phyloP scores from a whole-genome alignment of 2,329 filamentous ascomycete species.

The Thielaviopsis musarum region DNA sequence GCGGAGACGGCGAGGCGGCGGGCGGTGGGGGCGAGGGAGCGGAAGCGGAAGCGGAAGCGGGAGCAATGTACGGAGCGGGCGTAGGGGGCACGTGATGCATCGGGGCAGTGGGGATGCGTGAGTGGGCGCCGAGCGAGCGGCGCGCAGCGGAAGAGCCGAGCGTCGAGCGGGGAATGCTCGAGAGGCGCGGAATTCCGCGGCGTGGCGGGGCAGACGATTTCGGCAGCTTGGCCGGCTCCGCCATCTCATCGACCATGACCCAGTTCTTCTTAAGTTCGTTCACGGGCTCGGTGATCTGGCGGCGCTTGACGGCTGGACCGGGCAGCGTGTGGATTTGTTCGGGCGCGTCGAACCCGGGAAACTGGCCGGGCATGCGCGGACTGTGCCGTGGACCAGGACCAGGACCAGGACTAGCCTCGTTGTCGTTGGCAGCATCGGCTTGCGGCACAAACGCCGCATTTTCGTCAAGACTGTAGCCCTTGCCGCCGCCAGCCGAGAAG shows the following conservation, averaged over 20 bases:
- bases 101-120: too few species aligned
- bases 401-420: conserved; percentile 11
- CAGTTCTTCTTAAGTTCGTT: conserved; percentile 50
- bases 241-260: conserved; percentile 44
- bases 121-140: conserved; percentile 24
- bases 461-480: conserved; percentile 43
- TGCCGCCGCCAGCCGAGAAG: conserved; percentile 73
- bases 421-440: too few species aligned
- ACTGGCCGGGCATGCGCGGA: conserved; percentile 10
- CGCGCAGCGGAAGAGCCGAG: too few species aligned
- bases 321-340: conserved; percentile 23
- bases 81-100: too few species aligned
- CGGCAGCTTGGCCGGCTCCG: background rate
- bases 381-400: conserved; percentile 8
- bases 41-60: conserved; percentile 17
- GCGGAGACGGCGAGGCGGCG: too few species aligned
- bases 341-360: conserved; percentile 12
- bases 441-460: background rate
- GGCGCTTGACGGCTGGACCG: conserved; percentile 32
- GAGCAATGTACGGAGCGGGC: conserved; percentile 11
- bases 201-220: too few species aligned
- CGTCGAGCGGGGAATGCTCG: too few species aligned
- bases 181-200: too few species aligned
- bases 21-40: too few species aligned
- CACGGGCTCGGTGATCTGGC: conserved; percentile 33